Evolutionary conservation across 176 grass and related monocot species (phyloP).

Genomic region (Carex myosuroides): DNA sequence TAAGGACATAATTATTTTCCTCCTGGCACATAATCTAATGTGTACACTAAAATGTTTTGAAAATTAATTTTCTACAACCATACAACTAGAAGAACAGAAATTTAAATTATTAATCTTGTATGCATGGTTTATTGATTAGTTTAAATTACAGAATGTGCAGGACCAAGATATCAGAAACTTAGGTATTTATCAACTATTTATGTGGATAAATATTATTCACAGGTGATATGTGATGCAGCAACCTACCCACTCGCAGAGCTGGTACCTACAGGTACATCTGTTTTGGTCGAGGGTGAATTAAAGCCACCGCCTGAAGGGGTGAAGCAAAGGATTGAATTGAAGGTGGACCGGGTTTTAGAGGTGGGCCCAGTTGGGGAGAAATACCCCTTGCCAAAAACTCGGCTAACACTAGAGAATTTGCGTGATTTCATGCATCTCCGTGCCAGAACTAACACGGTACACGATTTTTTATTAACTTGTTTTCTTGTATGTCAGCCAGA

Average conservation of each 20-base stretch:
- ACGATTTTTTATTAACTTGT: too few relatives aligned
- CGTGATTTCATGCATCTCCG: conserved; percentile 72
- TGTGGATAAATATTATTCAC: not conserved
- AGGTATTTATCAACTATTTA: not conserved
- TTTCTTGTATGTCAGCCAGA: not conserved
- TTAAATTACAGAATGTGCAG: not conserved
- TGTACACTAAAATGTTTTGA: not conserved
- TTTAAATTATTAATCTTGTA: not conserved
- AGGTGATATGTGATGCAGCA: conserved; percentile 25
- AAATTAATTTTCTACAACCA: not conserved
- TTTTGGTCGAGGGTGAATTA: conserved; percentile 72
- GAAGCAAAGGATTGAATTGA: conserved; percentile 75
- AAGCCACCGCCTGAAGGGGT: conserved; percentile 62
- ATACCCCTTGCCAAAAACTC: conserved; percentile 84
- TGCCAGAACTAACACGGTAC: conserved; percentile 79
- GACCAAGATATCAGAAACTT: not conserved
- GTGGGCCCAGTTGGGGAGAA: conserved; percentile 60
- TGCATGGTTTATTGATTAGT: not conserved
- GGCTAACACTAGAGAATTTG: conserved; percentile 69
- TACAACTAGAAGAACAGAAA: not conserved
- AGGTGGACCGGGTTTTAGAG: conserved; percentile 60
- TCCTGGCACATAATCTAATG: not conserved
- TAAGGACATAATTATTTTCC: not conserved
- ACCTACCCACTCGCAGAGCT: conserved; percentile 50
- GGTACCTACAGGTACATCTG: conserved; percentile 67